Conservation (phyloP, 192 early-diverging fungal species). For the Podila horticola region DNA sequence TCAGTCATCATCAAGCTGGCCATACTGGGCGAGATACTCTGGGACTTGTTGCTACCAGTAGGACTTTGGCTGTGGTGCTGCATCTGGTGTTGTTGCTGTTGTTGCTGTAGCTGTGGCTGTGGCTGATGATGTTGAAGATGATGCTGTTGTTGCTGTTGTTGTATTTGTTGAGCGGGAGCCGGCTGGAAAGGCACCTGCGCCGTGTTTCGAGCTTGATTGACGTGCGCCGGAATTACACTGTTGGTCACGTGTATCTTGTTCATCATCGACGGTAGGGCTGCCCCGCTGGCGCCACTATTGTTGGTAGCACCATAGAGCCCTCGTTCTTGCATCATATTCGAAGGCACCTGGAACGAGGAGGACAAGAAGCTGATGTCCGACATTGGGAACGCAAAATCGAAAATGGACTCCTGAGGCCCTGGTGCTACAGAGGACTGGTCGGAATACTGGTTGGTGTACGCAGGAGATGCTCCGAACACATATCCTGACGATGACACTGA, state of each 20-base stretch:
- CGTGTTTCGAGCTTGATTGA: too few relatives aligned
- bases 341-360: slow-evolving; percentile 44
- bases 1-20: slow-evolving; percentile 47
- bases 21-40: slow-evolving; percentile 30
- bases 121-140: not conserved
- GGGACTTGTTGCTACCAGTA: not conserved
- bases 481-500: slow-evolving; percentile 5
- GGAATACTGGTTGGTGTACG: slow-evolving; percentile 21
- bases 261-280: not conserved
- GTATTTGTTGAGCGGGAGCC: slow-evolving; percentile 12
- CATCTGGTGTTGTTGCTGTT: not conserved
- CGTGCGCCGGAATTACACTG: too few relatives aligned
- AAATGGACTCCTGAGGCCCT: slow-evolving; percentile 33
- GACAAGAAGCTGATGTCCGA: slow-evolving; percentile 43
- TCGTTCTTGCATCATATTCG: slow-evolving; percentile 25
- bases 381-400: slow-evolving; percentile 49
- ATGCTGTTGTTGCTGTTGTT: slow-evolving; percentile 4
- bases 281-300: not conserved
- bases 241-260: too few relatives aligned
- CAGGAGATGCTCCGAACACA: slow-evolving; percentile 24
- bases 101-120: not conserved
- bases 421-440: not conserved
- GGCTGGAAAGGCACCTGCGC: too few relatives aligned
- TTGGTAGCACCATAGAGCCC: not conserved
- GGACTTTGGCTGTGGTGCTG: not conserved